Conservation (phyloP, 2,329 filamentous ascomycete species). For the Zymoseptoria crescenta region DNA sequence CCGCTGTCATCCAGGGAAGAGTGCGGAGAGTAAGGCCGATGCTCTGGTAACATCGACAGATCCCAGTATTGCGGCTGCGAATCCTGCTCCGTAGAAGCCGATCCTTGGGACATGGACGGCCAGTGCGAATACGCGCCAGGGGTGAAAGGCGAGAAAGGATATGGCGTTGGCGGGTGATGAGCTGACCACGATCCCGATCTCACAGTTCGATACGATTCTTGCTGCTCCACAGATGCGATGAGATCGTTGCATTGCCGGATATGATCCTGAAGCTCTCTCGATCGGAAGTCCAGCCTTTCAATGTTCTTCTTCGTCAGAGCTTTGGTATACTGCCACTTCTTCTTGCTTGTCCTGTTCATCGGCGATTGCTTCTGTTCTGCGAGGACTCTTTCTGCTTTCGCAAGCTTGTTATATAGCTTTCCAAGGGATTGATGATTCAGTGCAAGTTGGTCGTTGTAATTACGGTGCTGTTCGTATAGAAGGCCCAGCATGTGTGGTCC, state of each 20-base stretch:
- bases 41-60: conserved; percentile 23
- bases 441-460: conserved; percentile 22
- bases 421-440: conserved; percentile 22
- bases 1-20: conserved; percentile 22
- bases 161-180: conserved; percentile 5
- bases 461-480: conserved; percentile 21
- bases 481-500: conserved; percentile 17
- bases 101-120: conserved; percentile 2
- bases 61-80: conserved; percentile 24
- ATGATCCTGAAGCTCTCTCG: conserved; percentile 19
- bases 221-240: conserved; percentile 18
- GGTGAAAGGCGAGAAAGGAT: conserved; percentile 5
- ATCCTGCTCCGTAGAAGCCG: conserved; percentile 1
- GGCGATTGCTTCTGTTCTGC: conserved; percentile 14
- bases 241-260: conserved; percentile 22
- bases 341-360: conserved; percentile 22
- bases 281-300: conserved; percentile 17
- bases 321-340: conserved; percentile 24
- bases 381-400: conserved; percentile 17
- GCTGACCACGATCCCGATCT: background rate
- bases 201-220: background rate
- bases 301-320: conserved; percentile 17
- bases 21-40: conserved; percentile 13
- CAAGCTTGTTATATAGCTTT: conserved; percentile 24
- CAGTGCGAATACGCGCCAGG: conserved; percentile 13